A percentile compares a stretch with the other conserved stretches of the same genome.
These are phyloP conservation scores for Sporothrix variecibatus DNA, from an alignment of 2,329 filamentous ascomycete species.

Conservation along the genomic window DNA sequence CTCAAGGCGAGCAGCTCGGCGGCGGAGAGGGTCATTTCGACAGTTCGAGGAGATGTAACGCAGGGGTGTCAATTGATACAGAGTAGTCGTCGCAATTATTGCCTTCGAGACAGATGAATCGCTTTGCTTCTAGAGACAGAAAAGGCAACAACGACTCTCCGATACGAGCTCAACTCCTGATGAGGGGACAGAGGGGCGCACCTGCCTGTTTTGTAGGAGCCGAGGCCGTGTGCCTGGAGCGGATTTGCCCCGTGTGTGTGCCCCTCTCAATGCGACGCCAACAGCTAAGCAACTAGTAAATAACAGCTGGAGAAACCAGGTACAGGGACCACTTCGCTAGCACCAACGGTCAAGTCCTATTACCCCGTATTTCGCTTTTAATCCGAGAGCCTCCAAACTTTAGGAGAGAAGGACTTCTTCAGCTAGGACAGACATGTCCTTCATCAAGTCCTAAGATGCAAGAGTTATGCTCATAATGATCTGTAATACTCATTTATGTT, in stretches of 20 bases:
- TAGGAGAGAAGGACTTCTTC: not conserved
- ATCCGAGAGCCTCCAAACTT: not conserved
- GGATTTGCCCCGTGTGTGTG: not conserved
- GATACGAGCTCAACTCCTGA: not conserved
- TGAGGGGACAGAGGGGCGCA: conserved; percentile 10
- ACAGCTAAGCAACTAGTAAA: not conserved
- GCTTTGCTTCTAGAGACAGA: no score
- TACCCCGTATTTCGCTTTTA: not conserved
- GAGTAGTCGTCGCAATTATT: not conserved
- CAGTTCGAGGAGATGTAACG: not conserved
- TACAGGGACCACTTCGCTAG: not conserved
- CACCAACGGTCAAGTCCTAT: not conserved
- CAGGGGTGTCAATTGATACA: not conserved
- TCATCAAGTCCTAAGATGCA: no score
- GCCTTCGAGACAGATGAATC: not conserved
- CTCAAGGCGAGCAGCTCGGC: conserved; percentile 43
- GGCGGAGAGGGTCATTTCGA: conserved; percentile 18
- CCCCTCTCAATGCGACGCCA: not conserved
- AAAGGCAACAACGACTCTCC: not conserved
- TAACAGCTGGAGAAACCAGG: not conserved
- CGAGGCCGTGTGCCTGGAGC: conserved; percentile 1
- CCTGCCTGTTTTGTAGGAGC: not conserved
- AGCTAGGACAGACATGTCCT: not conserved
- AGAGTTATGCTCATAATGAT: no score
- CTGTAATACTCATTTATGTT: no score